Percentiles rank a stretch among this genome's conserved stretches.
These are phyloP conservation scores for Spergularia azorica DNA, from an alignment of 179 eudicot species.

Conservation along the genomic window DNA sequence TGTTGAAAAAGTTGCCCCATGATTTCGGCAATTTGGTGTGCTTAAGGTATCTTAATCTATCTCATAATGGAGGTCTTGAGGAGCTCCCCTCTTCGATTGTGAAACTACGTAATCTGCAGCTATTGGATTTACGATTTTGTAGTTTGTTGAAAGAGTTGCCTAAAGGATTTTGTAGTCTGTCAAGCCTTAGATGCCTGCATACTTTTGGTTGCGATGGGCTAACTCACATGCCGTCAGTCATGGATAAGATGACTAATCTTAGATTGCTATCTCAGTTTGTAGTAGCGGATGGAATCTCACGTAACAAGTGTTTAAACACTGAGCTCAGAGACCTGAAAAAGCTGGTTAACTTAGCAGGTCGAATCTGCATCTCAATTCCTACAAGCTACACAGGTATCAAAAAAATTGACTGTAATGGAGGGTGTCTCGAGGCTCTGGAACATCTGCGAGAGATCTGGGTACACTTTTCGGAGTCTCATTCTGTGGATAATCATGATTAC, in stretches of 20 bases:
- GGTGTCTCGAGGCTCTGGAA: neutral
- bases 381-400: too few relatives aligned
- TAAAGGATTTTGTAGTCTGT: neutral
- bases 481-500: too few relatives aligned
- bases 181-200: neutral
- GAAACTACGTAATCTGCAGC: constrained; percentile 22
- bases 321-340: neutral
- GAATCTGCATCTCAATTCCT: neutral
- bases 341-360: neutral
- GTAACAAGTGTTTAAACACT: too few relatives aligned
- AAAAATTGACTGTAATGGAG: neutral
- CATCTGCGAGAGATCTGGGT: neutral
- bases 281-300: neutral
- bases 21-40: too few relatives aligned
- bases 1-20: too few relatives aligned
- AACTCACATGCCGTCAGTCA: neutral
- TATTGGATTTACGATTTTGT: constrained; percentile 17
- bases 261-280: neutral
- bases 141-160: constrained; percentile 6
- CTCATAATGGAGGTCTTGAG: too few relatives aligned
- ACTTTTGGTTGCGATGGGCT: neutral
- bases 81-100: too few relatives aligned
- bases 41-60: too few relatives aligned
- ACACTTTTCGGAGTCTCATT: too few relatives aligned
- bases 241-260: too few relatives aligned